Conservation (phyloP, 441 rosid genomes). For the Aquilaria agallochum region DNA sequence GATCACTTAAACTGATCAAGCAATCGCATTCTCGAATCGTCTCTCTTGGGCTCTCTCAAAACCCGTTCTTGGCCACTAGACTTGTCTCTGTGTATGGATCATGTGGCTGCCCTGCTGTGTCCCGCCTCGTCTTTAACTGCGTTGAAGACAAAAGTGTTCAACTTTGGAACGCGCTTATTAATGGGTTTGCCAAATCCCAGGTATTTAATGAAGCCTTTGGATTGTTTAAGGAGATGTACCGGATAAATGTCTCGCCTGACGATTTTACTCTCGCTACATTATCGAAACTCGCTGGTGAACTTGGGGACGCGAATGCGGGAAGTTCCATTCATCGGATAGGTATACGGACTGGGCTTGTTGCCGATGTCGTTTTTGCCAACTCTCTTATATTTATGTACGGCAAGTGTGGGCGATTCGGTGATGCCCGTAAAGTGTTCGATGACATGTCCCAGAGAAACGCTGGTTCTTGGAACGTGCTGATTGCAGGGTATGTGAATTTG, state of each 20-base stretch:
- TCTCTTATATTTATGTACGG: slow-evolving; percentile 53
- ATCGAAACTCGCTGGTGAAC: slow-evolving; percentile 40
- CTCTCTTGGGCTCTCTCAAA: slow-evolving; percentile 29
- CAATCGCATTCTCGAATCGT: slow-evolving; percentile 48
- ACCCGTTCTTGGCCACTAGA: slow-evolving; percentile 42
- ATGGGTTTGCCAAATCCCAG: slow-evolving; percentile 45
- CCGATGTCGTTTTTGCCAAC: slow-evolving; percentile 40
- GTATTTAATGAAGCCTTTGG: slow-evolving; percentile 31
- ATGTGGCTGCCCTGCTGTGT: slow-evolving; percentile 20
- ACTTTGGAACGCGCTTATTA: slow-evolving; percentile 57
- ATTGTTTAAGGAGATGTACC: slow-evolving; percentile 35
- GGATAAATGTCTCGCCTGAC: slow-evolving; percentile 30
- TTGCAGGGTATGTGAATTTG: slow-evolving; percentile 32
- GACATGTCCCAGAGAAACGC: slow-evolving; percentile 54
- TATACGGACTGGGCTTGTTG: slow-evolving; percentile 35
- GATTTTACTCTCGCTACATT: slow-evolving; percentile 48
- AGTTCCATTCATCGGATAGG: slow-evolving; percentile 42
- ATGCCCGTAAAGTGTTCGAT: slow-evolving; percentile 41
- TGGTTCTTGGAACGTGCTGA: slow-evolving; percentile 47
- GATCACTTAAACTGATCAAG: slow-evolving; percentile 29
- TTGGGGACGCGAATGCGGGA: slow-evolving; percentile 33
- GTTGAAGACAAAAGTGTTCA: slow-evolving; percentile 24
- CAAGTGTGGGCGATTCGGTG: slow-evolving; percentile 35
- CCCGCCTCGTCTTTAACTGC: slow-evolving; percentile 40
- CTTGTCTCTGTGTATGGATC: slow-evolving; percentile 55